Evolutionary conservation across 139 green algal genomes (phyloP).

Genomic region (Chlamydomonas urium): DNA sequence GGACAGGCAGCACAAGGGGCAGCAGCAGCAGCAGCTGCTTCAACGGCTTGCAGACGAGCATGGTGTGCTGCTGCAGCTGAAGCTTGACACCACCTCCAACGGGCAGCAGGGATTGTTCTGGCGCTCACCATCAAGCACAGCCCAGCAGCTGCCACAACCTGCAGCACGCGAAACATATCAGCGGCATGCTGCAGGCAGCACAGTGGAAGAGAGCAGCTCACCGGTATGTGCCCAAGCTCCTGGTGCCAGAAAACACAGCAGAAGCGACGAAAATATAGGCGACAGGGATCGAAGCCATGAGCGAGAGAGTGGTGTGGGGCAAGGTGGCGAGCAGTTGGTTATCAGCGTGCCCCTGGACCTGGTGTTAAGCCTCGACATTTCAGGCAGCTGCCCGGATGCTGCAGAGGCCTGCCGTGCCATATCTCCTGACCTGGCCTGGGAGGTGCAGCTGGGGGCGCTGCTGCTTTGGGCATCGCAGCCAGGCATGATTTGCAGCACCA

Average conservation of each 20-base stretch:
- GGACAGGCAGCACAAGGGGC: background rate
- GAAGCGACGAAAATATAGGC: background rate
- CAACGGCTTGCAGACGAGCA: background rate
- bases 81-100: background rate
- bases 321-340: background rate
- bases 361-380: background rate
- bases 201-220: background rate
- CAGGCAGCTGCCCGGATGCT: background rate
- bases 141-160: background rate
- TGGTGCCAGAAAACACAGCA: background rate
- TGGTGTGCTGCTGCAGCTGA: background rate
- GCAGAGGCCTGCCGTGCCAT: background rate
- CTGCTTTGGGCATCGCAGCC: constrained; percentile 3
- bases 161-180: background rate
- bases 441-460: background rate
- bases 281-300: background rate
- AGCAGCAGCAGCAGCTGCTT: background rate
- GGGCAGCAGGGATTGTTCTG: background rate
- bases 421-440: background rate
- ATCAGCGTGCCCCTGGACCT: constrained; percentile 4
- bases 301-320: background rate
- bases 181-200: background rate
- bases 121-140: background rate
- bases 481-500: background rate
- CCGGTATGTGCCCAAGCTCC: background rate